Conservation (phyloP, 192 early-diverging fungal species). For the Spinellus fusiger region DNA sequence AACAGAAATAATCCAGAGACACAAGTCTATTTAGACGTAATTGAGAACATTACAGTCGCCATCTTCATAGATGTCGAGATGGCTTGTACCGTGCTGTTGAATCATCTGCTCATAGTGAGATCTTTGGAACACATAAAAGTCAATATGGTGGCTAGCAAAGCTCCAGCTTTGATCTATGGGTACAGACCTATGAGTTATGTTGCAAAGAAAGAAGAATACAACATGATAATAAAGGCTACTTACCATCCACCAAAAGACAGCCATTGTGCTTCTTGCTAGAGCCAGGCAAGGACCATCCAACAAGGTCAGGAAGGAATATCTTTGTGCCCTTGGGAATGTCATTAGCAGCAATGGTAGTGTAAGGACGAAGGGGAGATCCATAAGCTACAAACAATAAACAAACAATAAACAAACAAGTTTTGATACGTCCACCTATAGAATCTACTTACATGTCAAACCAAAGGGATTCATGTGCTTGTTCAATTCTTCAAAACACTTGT, state of each 20-base stretch:
- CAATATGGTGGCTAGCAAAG: constrained; percentile 31
- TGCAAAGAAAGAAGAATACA: neutral
- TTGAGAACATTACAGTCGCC: constrained; percentile 31
- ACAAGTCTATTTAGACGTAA: constrained; percentile 20
- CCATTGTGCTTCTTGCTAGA: constrained; percentile 30
- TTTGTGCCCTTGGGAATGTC: constrained; percentile 29
- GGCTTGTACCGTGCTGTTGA: constrained; percentile 5
- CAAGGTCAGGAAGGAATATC: constrained; percentile 30
- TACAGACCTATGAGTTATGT: neutral
- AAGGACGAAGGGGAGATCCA: constrained; percentile 29
- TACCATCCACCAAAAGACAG: constrained; percentile 30
- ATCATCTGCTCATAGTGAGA: constrained; percentile 24
- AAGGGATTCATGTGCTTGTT: constrained; percentile 22
- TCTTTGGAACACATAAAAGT: constrained; percentile 26
- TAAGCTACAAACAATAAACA: constrained; percentile 9
- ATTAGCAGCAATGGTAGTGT: constrained; percentile 33
- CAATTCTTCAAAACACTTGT: constrained; percentile 31
- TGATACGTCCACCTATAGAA: neutral
- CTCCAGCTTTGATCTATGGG: constrained; percentile 32
- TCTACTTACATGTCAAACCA: constrained; percentile 24
- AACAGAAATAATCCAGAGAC: neutral
- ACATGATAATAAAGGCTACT: neutral
- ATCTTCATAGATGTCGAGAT: constrained; percentile 37
- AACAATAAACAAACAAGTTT: neutral
- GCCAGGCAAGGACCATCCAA: constrained; percentile 32